These are phyloP conservation scores for Kazachstania sp. DNA, from an alignment of 1,139 yeast species.

Conservation along the genomic window DNA sequence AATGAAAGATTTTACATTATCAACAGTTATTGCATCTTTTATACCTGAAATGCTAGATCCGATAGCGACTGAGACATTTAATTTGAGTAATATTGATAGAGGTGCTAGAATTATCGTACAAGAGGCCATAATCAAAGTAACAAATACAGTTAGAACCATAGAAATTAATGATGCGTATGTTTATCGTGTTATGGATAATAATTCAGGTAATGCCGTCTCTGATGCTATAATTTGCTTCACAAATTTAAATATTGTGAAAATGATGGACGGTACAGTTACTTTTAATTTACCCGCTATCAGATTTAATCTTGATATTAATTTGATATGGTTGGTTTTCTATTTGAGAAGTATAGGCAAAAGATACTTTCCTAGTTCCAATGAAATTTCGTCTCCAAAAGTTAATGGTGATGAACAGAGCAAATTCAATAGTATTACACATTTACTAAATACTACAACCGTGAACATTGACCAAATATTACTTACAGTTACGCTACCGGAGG, in stretches of 20 bases:
- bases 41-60: constrained; percentile 23
- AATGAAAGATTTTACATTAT: constrained; percentile 19
- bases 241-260: constrained; percentile 8
- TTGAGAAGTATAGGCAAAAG: constrained; percentile 3
- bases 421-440: neutral
- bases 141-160: constrained; percentile 10
- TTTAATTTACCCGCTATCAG: constrained; percentile 14
- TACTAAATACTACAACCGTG: constrained; percentile 7
- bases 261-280: neutral
- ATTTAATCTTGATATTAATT: constrained; percentile 22
- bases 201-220: constrained; percentile 5
- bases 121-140: constrained; percentile 14
- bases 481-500: constrained; percentile 22
- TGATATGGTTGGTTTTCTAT: constrained; percentile 25
- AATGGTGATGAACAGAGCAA: neutral
- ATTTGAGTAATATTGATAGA: constrained; percentile 20
- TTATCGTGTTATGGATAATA: constrained; percentile 18
- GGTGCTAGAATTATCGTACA: constrained; percentile 17
- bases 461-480: constrained; percentile 15
- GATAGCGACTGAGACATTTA: constrained; percentile 11
- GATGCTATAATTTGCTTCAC: constrained; percentile 15
- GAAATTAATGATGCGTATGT: constrained; percentile 14
- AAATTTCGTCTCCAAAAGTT: neutral
- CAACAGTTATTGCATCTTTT: constrained; percentile 19
- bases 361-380: neutral